phyloP scores from a whole-genome alignment of 1,139 yeast species.

The Waltiozyma sp. region DNA sequence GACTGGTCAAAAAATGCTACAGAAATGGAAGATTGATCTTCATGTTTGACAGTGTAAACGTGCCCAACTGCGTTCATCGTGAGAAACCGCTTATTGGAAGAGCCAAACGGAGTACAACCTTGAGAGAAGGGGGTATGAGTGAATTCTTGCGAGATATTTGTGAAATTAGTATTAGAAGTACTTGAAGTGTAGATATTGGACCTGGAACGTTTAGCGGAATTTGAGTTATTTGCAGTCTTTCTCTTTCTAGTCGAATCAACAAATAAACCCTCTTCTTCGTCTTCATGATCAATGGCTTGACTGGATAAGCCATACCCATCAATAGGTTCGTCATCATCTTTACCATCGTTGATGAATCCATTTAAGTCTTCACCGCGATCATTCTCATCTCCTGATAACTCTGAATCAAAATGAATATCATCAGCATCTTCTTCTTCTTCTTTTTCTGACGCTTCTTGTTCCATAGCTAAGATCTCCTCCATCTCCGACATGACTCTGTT shows the following conservation, averaged over 20 bases:
- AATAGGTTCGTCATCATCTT: constrained; percentile 43
- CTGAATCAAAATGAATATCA: constrained; percentile 21
- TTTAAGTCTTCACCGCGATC: constrained; percentile 14
- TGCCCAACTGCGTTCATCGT: constrained; percentile 78
- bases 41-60: constrained; percentile 59
- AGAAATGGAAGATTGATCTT: constrained; percentile 54
- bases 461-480: constrained; percentile 15
- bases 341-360: constrained; percentile 21
- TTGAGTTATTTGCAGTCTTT: not conserved
- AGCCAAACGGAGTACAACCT: constrained; percentile 81
- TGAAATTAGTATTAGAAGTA: not conserved
- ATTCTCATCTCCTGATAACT: constrained; percentile 15
- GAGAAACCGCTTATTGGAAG: constrained; percentile 58
- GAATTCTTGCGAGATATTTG: constrained; percentile 4
- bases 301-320: constrained; percentile 4
- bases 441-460: constrained; percentile 16
- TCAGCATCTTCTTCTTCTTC: constrained; percentile 24
- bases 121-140: constrained; percentile 36
- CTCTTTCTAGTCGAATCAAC: not conserved
- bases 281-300: constrained; percentile 6
- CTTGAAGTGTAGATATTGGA: not conserved
- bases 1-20: constrained; percentile 81
- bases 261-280: constrained; percentile 5
- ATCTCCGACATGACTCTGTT: constrained; percentile 13
- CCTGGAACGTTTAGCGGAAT: not conserved